Conservation (phyloP, 176 grass and related monocot species). For the Oryza officinalis region DNA sequence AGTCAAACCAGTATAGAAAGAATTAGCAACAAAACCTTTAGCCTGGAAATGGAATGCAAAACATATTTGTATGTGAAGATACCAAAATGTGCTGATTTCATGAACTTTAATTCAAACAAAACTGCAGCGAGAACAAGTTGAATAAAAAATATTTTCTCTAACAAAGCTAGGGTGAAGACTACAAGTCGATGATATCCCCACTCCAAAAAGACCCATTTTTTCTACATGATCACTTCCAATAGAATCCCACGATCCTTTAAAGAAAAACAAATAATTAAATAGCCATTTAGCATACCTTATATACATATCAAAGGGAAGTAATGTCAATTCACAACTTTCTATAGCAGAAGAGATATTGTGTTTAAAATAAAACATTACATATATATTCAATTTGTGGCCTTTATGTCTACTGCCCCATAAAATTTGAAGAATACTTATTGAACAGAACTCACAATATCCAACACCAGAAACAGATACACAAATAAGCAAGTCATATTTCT, state of each 20-base stretch:
- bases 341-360: not conserved
- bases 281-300: constrained; percentile 12
- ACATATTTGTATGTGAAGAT: constrained; percentile 29
- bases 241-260: constrained; percentile 16
- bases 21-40: constrained; percentile 99
- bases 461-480: constrained; percentile 21
- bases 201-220: not conserved
- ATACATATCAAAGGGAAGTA: not conserved
- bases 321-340: not conserved
- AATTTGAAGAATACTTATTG: not conserved
- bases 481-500: constrained; percentile 39
- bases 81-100: constrained; percentile 14
- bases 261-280: constrained; percentile 31
- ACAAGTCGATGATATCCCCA: not conserved
- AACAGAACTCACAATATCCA: constrained; percentile 17
- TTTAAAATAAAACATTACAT: not conserved
- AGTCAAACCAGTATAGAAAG: constrained; percentile 94
- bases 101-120: constrained; percentile 26
- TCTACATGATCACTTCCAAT: constrained; percentile 8
- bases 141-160: constrained; percentile 1
- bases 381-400: constrained; percentile 10
- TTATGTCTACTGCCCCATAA: not conserved
- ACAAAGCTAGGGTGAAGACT: not conserved
- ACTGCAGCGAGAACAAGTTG: constrained; percentile 1
- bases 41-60: constrained; percentile 58